Evolutionary conservation across 352 stramenopile genomes (phyloP).

Genomic region (Globisporangium parvum): DNA sequence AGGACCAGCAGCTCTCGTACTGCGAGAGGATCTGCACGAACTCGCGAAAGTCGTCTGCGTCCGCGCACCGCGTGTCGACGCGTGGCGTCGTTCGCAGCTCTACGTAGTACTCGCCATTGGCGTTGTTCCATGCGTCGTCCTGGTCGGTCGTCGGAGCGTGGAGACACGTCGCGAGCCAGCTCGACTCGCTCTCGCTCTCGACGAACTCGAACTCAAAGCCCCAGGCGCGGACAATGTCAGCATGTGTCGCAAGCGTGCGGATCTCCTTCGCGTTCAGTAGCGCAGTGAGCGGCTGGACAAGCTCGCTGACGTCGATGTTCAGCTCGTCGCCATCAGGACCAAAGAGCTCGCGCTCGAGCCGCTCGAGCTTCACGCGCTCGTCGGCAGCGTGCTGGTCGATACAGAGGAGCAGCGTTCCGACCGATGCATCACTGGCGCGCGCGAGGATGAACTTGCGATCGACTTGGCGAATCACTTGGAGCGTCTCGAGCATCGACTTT

Average conservation of each 20-base stretch:
- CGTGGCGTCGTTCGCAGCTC: slow-evolving; percentile 42
- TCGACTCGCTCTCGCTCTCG: slow-evolving; percentile 4
- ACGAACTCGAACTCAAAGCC: slow-evolving; percentile 64
- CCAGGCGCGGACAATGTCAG: slow-evolving; percentile 65
- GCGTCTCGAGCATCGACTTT: slow-evolving; percentile 49
- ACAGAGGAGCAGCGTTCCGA: slow-evolving; percentile 47
- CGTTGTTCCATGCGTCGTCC: neutral
- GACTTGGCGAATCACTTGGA: slow-evolving; percentile 84
- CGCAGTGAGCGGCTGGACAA: slow-evolving; percentile 47
- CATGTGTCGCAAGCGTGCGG: slow-evolving; percentile 30
- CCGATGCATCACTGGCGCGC: slow-evolving; percentile 18
- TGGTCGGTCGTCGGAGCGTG: neutral
- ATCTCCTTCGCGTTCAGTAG: slow-evolving; percentile 52
- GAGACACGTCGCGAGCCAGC: neutral
- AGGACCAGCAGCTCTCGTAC: slow-evolving; percentile 13
- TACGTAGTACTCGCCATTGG: slow-evolving; percentile 6
- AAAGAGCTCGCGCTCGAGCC: slow-evolving; percentile 70
- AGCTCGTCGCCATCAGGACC: slow-evolving; percentile 35
- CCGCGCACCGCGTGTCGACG: slow-evolving; percentile 66
- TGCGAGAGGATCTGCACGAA: slow-evolving; percentile 67
- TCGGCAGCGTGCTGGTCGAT: slow-evolving; percentile 92
- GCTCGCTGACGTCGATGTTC: slow-evolving; percentile 45
- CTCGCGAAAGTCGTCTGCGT: slow-evolving; percentile 74
- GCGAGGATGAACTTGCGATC: slow-evolving; percentile 90
- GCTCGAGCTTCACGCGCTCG: slow-evolving; percentile 83